Conservation (phyloP, 1,284 basidiomycete species). For the Abortiporus biennis region DNA sequence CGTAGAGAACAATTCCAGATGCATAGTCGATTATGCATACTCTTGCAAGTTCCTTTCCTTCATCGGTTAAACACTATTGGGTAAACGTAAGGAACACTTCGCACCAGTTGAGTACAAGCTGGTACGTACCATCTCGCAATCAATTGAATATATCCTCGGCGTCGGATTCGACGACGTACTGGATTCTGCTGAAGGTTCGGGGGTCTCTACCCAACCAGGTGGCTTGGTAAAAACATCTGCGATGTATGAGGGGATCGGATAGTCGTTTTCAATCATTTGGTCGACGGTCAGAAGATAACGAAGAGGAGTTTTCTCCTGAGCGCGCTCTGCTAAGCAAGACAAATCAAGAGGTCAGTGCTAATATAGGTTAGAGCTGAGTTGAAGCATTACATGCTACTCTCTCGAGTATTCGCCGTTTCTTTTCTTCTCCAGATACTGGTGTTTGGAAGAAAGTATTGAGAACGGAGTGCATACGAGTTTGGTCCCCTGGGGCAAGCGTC, state of each 20-base stretch:
- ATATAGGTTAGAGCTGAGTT: slow-evolving; percentile 1
- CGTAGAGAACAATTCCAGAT: slow-evolving; percentile 70
- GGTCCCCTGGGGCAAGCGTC: slow-evolving; percentile 84
- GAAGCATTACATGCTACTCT: slow-evolving; percentile 42
- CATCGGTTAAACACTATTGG: slow-evolving; percentile 83
- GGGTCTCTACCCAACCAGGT: slow-evolving; percentile 72
- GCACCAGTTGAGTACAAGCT: not conserved
- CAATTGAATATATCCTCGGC: slow-evolving; percentile 61
- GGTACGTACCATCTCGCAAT: slow-evolving; percentile 86
- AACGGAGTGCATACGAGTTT: slow-evolving; percentile 79
- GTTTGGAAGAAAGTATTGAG: slow-evolving; percentile 75
- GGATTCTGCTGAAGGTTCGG: slow-evolving; percentile 29
- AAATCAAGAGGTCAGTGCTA: no score
- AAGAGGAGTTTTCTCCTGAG: slow-evolving; percentile 54
- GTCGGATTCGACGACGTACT: no score
- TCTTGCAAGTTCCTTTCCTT: slow-evolving; percentile 82
- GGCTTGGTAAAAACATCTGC: slow-evolving; percentile 61
- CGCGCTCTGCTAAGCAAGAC: slow-evolving; percentile 43
- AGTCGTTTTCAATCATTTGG: slow-evolving; percentile 90
- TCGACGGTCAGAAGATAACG: slow-evolving; percentile 72
- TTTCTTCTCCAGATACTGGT: slow-evolving; percentile 75
- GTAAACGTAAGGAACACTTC: slow-evolving; percentile 5
- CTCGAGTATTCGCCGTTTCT: slow-evolving; percentile 55
- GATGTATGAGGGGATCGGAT: slow-evolving; percentile 78
- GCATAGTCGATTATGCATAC: slow-evolving; percentile 78